These are phyloP conservation scores for Sporothrix protearum DNA, from an alignment of 2,329 filamentous ascomycete genomes.

Conservation along the genomic window DNA sequence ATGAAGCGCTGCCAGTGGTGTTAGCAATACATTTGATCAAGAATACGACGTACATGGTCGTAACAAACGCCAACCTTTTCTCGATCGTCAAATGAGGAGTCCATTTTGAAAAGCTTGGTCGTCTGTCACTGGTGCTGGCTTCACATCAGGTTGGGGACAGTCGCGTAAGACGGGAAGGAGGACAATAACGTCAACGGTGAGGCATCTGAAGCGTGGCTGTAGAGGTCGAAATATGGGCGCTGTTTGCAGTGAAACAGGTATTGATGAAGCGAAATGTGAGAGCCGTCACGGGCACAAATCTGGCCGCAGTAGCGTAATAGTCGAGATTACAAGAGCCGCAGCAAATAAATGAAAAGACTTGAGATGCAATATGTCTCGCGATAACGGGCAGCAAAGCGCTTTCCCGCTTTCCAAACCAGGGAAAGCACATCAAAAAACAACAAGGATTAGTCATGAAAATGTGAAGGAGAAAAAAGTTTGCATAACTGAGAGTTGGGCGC, in stretches of 20 bases:
- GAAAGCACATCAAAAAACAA: background rate
- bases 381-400: background rate
- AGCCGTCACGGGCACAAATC: background rate
- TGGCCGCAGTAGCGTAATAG: background rate
- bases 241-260: background rate
- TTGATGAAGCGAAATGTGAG: background rate
- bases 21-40: background rate
- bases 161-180: constrained; percentile 32
- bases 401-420: background rate
- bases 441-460: background rate
- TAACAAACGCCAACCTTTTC: constrained; percentile 48
- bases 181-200: constrained; percentile 32
- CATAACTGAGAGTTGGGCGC: background rate
- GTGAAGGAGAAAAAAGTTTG: background rate
- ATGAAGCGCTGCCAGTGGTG: constrained; percentile 50
- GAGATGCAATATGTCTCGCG: background rate
- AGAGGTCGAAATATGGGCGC: background rate
- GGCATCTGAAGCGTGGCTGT: constrained; percentile 35
- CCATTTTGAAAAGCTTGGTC: constrained; percentile 36
- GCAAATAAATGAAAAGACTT: background rate
- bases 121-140: constrained; percentile 22
- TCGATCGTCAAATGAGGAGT: constrained; percentile 46
- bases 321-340: background rate
- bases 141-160: constrained; percentile 30
- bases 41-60: too few species aligned